A percentile compares a stretch with the other conserved stretches of the same genome.
These are phyloP conservation scores for Ricinus communis DNA, from an alignment of 345 rosid species.

Conservation along the genomic window DNA sequence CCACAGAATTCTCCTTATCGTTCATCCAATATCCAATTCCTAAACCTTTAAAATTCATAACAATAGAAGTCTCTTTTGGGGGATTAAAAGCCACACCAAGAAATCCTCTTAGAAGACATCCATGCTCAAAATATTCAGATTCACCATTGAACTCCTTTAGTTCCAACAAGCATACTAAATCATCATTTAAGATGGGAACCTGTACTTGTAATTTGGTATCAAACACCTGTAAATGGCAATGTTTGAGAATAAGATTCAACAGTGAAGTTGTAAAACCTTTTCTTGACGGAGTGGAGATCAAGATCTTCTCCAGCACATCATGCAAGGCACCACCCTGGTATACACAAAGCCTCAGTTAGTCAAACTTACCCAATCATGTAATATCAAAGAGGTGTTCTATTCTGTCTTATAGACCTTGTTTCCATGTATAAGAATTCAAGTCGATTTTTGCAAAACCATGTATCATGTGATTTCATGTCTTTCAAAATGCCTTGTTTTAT, in stretches of 20 bases:
- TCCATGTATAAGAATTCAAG: no score
- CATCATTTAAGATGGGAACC: conserved; percentile 46
- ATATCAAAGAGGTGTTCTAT: no score
- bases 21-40: conserved; percentile 54
- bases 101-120: conserved; percentile 53
- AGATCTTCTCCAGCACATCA: conserved; percentile 54
- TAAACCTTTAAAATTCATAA: conserved; percentile 48
- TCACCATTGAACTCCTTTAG: conserved; percentile 55
- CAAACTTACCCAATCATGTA: not conserved
- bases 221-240: conserved; percentile 49
- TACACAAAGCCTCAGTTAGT: conserved; percentile 8
- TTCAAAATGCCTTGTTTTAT: no score
- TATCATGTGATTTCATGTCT: no score
- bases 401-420: no score
- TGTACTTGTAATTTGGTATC: conserved; percentile 45
- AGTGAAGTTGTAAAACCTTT: conserved; percentile 46
- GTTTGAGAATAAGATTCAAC: conserved; percentile 62
- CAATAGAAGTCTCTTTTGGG: conserved; percentile 44
- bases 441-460: no score
- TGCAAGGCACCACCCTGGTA: conserved; percentile 73
- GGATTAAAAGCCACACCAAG: conserved; percentile 52
- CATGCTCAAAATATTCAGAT: conserved; percentile 49
- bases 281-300: conserved; percentile 36
- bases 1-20: conserved; percentile 31
- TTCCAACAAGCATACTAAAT: conserved; percentile 41